Evolutionary conservation across 768 basidiomycete genomes (phyloP).

Genomic region (Tephrocybe rancida): DNA sequence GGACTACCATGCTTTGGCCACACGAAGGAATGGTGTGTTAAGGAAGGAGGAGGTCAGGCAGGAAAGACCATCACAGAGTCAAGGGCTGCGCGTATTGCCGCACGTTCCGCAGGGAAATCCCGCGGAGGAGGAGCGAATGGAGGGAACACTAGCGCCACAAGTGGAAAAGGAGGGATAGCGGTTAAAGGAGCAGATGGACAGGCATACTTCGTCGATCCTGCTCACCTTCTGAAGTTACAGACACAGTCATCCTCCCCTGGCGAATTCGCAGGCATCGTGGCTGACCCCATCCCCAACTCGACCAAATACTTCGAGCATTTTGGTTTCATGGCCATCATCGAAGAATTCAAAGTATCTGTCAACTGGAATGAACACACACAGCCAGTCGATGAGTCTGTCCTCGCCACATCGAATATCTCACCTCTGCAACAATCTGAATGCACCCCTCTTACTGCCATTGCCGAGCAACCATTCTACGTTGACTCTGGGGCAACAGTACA

Average conservation of each 20-base stretch:
- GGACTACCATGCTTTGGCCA: constrained; percentile 7
- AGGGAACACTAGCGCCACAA: background rate
- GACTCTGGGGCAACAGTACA: constrained; percentile 25
- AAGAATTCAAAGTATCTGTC: constrained; percentile 2
- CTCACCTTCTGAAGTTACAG: background rate
- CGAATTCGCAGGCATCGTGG: constrained; percentile 4
- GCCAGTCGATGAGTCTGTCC: background rate
- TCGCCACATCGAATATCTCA: background rate
- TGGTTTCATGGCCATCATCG: constrained; percentile 9
- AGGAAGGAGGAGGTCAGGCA: constrained; percentile 25
- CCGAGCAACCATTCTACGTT: constrained; percentile 21
- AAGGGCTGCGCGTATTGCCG: constrained; percentile 16
- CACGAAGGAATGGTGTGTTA: constrained; percentile 20
- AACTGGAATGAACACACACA: constrained; percentile 12
- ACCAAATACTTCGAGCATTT: constrained; percentile 9
- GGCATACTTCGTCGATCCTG: background rate
- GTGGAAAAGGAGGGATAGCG: background rate
- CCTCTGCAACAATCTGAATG: background rate
- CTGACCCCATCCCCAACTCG: background rate
- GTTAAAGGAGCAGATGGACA: constrained; percentile 2
- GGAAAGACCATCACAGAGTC: constrained; percentile 20
- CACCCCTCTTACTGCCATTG: too few relatives aligned
- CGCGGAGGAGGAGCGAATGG: background rate
- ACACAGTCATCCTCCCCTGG: background rate
- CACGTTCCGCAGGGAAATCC: background rate